phyloP scores from a whole-genome alignment of 179 eudicot species.

The Camellia oleifera region DNA sequence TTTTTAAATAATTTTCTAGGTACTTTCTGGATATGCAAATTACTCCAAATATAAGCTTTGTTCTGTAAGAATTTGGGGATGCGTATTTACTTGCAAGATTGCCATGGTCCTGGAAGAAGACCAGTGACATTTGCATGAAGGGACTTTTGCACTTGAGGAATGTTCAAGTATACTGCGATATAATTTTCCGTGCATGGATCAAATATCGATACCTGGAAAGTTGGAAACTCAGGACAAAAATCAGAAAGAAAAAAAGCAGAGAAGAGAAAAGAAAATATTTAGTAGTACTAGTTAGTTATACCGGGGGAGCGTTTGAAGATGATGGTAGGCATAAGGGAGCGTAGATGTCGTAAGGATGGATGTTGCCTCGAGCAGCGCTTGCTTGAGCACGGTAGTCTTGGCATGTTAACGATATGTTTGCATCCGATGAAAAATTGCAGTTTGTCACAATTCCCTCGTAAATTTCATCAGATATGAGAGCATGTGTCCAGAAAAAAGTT shows the following conservation, averaged over 20 bases:
- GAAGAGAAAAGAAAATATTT: background rate
- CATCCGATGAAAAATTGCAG: constrained; percentile 48
- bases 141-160: constrained; percentile 52
- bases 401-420: constrained; percentile 27
- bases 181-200: constrained; percentile 68
- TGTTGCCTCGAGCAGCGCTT: constrained; percentile 20
- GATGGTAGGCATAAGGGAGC: constrained; percentile 49
- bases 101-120: constrained; percentile 39
- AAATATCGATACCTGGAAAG: constrained; percentile 28
- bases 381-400: constrained; percentile 22
- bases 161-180: constrained; percentile 42
- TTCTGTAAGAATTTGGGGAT: too few relatives aligned
- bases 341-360: constrained; percentile 61
- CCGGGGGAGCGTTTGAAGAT: constrained; percentile 34
- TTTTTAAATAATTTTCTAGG: too few relatives aligned
- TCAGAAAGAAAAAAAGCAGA: background rate
- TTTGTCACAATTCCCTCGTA: constrained; percentile 27
- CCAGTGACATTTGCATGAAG: constrained; percentile 53
- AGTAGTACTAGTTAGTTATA: constrained; percentile 13
- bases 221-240: background rate
- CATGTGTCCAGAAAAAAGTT: constrained; percentile 54
- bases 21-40: too few relatives aligned
- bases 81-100: constrained; percentile 41
- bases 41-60: too few relatives aligned
- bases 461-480: constrained; percentile 55